Evolutionary conservation across 1,139 yeast genomes (phyloP).

Genomic region (Hyphopichia khmerensis): DNA sequence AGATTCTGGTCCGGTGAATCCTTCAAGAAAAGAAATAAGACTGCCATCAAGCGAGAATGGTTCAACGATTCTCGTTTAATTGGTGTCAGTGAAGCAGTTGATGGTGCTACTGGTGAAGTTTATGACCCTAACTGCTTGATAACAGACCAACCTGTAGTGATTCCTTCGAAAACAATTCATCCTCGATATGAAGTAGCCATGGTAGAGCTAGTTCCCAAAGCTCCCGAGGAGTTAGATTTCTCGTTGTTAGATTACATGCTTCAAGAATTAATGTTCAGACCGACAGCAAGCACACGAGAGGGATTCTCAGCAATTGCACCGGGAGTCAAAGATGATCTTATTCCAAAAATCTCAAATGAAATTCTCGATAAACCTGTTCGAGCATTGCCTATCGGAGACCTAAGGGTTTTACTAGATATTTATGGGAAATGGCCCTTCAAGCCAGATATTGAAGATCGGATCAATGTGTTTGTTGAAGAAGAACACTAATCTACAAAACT

Average conservation of each 20-base stretch:
- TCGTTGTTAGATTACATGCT: conserved; percentile 68
- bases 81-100: conserved; percentile 36
- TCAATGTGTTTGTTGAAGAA: background rate
- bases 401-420: conserved; percentile 45
- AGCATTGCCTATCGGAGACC: conserved; percentile 55
- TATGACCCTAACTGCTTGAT: conserved; percentile 39
- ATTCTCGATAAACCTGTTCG: conserved; percentile 46
- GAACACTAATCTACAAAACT: background rate
- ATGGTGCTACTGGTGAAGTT: conserved; percentile 7
- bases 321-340: conserved; percentile 71
- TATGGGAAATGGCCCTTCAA: conserved; percentile 85
- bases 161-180: conserved; percentile 21
- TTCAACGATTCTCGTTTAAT: conserved; percentile 53
- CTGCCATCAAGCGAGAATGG: conserved; percentile 60
- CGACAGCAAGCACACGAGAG: conserved; percentile 47
- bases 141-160: conserved; percentile 37
- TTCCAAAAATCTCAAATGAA: conserved; percentile 29
- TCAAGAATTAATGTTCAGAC: conserved; percentile 59
- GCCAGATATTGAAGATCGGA: conserved; percentile 39
- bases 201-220: conserved; percentile 60
- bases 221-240: conserved; percentile 33
- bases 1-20: conserved; percentile 58
- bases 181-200: conserved; percentile 37
- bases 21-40: conserved; percentile 48
- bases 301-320: conserved; percentile 66